Base-by-base conservation (phyloP, 305 asterid genomes). In the Solanum hybrid region DNA sequence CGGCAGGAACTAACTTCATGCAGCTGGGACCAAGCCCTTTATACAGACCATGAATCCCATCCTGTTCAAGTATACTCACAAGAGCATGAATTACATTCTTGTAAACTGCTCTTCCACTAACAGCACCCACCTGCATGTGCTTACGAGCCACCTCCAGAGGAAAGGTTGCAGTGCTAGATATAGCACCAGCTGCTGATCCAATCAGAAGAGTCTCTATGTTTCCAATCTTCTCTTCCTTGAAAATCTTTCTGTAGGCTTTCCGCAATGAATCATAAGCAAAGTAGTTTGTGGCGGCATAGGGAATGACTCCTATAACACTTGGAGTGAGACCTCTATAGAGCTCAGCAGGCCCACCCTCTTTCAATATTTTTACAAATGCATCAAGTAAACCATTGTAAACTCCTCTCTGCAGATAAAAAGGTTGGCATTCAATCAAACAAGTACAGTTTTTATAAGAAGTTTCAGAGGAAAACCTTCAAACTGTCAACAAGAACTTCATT, bases 1-100 rank as follows among this genome's bases (percentile, higher is more conserved):
- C 99, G 26, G 99, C 99, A 29, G 99, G 99, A 34, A 97, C 98
- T 89, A 97, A 88, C 94, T 97, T 97, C 93, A 97, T 64, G 89
- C 99, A 97, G 92, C 99, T 97, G 33, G 98, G 98, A 8, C 99
- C 99, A 2, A 97, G 98, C 89, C 99, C 99, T 91, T 93, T 95
- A 67, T 97, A 97, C 93, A 97, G 71, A 28, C 99, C 99, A 8
- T 90, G 92, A 16, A 95, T 61, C 3, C 99, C 99, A 92, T 97
- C 99, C 42, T 92, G 93, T 87, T 96, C 99, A 28, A 97, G 94
- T 88, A 97, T 97, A 91, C 94, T 90, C 3, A 94, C 95, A 22
- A 97, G 95, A 9, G 99, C 98, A 29, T 97, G 99, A 85, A 96
- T 93, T 91, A 97, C 94, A 16, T 96, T 95, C 88, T 92, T 95